A percentile compares a stretch with the other conserved stretches of the same genome.
Conservation (phyloP, 768 basidiomycete genomes). For the Strobilomyces confusus region DNA sequence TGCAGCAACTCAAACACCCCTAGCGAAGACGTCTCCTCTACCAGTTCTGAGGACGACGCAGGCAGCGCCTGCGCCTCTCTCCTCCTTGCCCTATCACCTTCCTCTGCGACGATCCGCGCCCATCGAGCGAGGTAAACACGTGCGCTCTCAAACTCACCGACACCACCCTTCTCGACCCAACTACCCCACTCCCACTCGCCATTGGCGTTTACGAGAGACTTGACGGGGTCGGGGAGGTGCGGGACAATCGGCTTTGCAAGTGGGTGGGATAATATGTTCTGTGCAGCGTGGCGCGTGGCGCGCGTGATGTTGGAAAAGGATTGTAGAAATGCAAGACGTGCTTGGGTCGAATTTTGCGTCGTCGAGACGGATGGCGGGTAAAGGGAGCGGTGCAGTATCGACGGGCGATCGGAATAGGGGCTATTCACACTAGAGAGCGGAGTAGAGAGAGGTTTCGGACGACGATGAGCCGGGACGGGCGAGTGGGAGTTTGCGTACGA, state of each 20-base stretch:
- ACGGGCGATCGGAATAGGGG: conserved; percentile 64
- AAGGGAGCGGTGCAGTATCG: conserved; percentile 77
- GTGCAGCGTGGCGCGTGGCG: conserved; percentile 88
- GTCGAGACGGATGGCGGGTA: conserved; percentile 49
- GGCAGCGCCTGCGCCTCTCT: conserved; percentile 72
- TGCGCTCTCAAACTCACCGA: conserved; percentile 95
- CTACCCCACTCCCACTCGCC: conserved; percentile 93
- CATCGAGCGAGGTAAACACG: conserved; percentile 94
- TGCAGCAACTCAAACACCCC: conserved; percentile 88
- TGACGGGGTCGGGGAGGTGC: conserved; percentile 92
- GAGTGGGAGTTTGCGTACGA: conserved; percentile 75
- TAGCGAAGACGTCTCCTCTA: conserved; percentile 66
- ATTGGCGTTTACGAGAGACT: conserved; percentile 81
- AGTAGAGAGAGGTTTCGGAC: conserved; percentile 60
- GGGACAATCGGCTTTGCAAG: conserved; percentile 95
- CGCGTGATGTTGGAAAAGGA: conserved; percentile 94
- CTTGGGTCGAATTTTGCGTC: conserved; percentile 57
- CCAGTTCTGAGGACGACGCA: conserved; percentile 43
- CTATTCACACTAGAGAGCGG: conserved; percentile 36
- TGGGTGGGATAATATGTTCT: conserved; percentile 92
- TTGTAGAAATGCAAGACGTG: conserved; percentile 80
- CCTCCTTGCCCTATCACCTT: conserved; percentile 85
- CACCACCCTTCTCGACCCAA: conserved; percentile 89
- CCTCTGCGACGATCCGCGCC: conserved; percentile 97
- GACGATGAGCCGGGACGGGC: conserved; percentile 78